Conservation (phyloP, 768 basidiomycete species). For the Gymnopilus dilepis region DNA sequence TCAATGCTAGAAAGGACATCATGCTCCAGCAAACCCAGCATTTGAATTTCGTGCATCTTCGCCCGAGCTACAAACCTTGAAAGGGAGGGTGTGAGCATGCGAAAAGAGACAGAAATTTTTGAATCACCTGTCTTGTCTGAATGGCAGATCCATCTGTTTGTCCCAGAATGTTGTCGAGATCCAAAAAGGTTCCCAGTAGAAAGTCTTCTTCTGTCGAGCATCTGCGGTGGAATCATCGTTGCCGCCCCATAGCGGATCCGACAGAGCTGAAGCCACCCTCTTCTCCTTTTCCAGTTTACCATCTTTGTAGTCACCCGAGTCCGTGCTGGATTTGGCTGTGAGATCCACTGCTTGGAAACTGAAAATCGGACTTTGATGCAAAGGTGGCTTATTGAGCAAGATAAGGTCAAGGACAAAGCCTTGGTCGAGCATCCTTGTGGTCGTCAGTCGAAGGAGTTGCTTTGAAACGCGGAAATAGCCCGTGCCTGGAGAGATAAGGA, state of each 20-base stretch:
- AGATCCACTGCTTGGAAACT: constrained; percentile 79
- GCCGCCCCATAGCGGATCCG: constrained; percentile 81
- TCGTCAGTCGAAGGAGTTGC: constrained; percentile 86
- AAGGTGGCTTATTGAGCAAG: constrained; percentile 86
- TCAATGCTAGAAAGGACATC: constrained; percentile 90
- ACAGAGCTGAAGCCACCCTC: constrained; percentile 62
- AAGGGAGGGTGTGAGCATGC: constrained; percentile 12
- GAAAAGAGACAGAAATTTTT: not conserved
- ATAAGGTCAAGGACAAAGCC: constrained; percentile 91
- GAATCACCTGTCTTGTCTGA: constrained; percentile 73
- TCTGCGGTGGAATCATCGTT: constrained; percentile 50
- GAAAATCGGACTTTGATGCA: constrained; percentile 94
- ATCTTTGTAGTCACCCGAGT: constrained; percentile 29
- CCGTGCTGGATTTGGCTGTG: constrained; percentile 48
- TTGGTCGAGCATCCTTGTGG: constrained; percentile 91
- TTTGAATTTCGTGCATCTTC: constrained; percentile 97
- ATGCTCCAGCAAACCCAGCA: constrained; percentile 90
- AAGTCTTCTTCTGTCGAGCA: constrained; percentile 53
- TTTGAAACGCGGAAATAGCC: constrained; percentile 94
- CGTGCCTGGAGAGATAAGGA: constrained; percentile 91
- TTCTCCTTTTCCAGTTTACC: constrained; percentile 37
- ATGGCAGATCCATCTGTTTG: constrained; percentile 83
- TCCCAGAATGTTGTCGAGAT: constrained; percentile 86
- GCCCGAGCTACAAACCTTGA: constrained; percentile 88
- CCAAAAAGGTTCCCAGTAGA: constrained; percentile 95